Conservation (phyloP, 2,329 filamentous ascomycete species). For the Trichoderma afroharzianum region DNA sequence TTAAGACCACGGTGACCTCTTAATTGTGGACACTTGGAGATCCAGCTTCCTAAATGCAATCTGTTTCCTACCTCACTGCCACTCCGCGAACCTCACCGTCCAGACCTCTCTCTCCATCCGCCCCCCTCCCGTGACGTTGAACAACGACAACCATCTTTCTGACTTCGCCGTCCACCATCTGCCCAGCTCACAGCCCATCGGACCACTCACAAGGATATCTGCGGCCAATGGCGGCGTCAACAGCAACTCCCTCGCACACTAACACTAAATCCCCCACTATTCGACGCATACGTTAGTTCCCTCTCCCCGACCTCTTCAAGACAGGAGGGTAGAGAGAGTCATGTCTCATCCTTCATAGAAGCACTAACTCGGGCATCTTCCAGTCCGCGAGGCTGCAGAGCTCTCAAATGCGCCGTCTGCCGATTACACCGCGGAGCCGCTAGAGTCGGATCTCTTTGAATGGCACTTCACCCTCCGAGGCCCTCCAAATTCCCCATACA, state of each 20-base stretch:
- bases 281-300: conserved; percentile 69
- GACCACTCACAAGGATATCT: background rate
- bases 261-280: conserved; percentile 80
- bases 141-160: background rate
- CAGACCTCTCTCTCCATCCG: background rate
- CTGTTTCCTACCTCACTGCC: background rate
- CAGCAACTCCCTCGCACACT: conserved; percentile 42
- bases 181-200: background rate
- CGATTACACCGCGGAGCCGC: conserved; percentile 80
- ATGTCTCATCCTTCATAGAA: background rate
- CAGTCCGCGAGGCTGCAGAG: conserved; percentile 87
- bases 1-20: background rate
- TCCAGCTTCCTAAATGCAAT: background rate
- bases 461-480: conserved; percentile 99
- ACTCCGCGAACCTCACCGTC: background rate
- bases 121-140: background rate
- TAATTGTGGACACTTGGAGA: background rate
- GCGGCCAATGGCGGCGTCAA: conserved; percentile 3
- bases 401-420: conserved; percentile 74
- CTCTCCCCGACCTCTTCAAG: background rate
- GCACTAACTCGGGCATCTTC: background rate
- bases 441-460: conserved; percentile 89
- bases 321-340: background rate
- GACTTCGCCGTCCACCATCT: background rate
- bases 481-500: conserved; percentile 76